These are phyloP conservation scores for Septoria petroselini DNA, from an alignment of 2,329 filamentous ascomycete species.

Conservation along the genomic window DNA sequence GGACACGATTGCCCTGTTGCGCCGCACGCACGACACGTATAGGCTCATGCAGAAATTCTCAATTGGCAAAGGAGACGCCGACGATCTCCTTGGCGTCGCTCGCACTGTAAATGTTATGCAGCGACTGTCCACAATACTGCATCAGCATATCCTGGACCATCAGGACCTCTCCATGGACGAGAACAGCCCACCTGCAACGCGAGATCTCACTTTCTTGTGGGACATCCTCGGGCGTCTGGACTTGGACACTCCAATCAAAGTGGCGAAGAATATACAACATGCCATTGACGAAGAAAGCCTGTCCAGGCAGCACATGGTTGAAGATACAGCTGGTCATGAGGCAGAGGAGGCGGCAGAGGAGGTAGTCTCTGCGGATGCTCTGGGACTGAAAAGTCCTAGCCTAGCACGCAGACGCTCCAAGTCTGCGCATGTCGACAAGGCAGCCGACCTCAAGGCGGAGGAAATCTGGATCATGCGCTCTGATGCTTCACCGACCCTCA, in stretches of 20 bases:
- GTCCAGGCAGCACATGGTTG: constrained; percentile 71
- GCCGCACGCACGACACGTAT: constrained; percentile 77
- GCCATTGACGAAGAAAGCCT: constrained; percentile 93
- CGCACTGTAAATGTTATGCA: constrained; percentile 74
- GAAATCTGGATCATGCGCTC: constrained; percentile 64
- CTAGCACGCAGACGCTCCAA: constrained; percentile 27
- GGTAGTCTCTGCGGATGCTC: constrained; percentile 64
- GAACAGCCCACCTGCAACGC: constrained; percentile 11
- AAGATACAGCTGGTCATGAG: constrained; percentile 67
- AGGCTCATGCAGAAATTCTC: constrained; percentile 92
- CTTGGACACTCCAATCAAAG: constrained; percentile 62
- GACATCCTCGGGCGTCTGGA: constrained; percentile 55
- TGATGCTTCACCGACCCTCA: constrained; percentile 64
- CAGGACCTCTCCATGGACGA: constrained; percentile 37
- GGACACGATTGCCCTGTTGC: constrained; percentile 64
- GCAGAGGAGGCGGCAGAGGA: constrained; percentile 72
- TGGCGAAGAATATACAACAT: constrained; percentile 68
- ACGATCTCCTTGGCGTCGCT: constrained; percentile 81
- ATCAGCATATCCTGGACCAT: constrained; percentile 33
- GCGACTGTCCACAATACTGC: constrained; percentile 56
- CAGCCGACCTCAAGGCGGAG: constrained; percentile 31
- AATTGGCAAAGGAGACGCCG: constrained; percentile 83
- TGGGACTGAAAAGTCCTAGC: constrained; percentile 49
- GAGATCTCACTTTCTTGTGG: constrained; percentile 32
- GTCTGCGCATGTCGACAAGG: constrained; percentile 7